Conservation (phyloP, 2,329 filamentous ascomycete genomes). For the Cercospora sojina region DNA sequence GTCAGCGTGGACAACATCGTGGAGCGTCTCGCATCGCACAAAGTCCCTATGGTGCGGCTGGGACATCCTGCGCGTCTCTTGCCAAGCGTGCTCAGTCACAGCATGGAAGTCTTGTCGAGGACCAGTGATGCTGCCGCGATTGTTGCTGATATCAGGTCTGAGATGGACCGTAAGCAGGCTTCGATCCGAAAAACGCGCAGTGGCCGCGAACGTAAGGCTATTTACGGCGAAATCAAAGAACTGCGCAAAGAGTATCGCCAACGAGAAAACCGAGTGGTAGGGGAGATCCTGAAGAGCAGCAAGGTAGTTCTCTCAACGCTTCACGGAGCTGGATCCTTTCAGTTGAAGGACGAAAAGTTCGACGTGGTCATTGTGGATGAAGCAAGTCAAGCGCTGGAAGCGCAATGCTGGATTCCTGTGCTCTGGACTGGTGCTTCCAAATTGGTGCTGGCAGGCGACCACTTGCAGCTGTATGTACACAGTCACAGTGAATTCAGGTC, state of each 20-base stretch:
- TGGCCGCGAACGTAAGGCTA: constrained; percentile 73
- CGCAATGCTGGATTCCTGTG: constrained; percentile 94
- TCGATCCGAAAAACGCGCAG: constrained; percentile 83
- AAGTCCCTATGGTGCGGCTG: constrained; percentile 81
- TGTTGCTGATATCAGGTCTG: constrained; percentile 82
- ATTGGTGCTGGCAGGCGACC: constrained; percentile 88
- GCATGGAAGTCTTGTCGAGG: constrained; percentile 84
- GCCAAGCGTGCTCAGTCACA: constrained; percentile 83
- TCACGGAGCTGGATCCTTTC: constrained; percentile 84
- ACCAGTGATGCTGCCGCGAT: constrained; percentile 88
- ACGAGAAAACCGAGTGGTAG: constrained; percentile 78
- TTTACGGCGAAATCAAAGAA: constrained; percentile 82
- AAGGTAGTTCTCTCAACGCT: constrained; percentile 90
- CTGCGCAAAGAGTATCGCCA: constrained; percentile 80
- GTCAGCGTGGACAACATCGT: constrained; percentile 98
- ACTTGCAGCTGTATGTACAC: constrained; percentile 66
- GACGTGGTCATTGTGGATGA: constrained; percentile 96
- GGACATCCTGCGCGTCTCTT: constrained; percentile 90
- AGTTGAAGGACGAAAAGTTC: constrained; percentile 76
- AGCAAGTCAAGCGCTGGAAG: constrained; percentile 91
- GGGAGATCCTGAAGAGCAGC: constrained; percentile 70
- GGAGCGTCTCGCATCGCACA: constrained; percentile 80
- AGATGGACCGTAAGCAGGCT: constrained; percentile 90
- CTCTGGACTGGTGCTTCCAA: constrained; percentile 67
- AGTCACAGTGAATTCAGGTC: constrained; percentile 46